Base-by-base conservation (phyloP, 768 basidiomycete genomes). In the Tephrocybe sp. region DNA sequence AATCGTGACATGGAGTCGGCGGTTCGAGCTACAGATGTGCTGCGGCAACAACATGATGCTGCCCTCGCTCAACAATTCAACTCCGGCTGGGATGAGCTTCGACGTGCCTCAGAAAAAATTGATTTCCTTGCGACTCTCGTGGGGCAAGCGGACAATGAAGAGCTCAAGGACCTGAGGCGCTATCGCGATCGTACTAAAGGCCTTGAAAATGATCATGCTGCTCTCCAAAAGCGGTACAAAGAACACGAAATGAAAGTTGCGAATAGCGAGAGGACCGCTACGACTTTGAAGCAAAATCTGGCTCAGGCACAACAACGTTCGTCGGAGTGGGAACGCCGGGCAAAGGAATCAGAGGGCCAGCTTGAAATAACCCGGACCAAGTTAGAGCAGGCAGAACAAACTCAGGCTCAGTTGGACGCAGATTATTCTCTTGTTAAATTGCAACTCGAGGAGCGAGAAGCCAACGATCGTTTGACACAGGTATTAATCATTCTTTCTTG, bases 11-110 rank as follows among this genome's bases (percentile, higher is more conserved):
- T 80, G 60, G 85, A 88, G 8, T 64, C 76, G 12, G 70, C 80
- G 0, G 56, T 69, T 4, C 77, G 82, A 44, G 73, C 79, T 19
- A 68, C 86, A 15, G 65, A 68, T 32, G 55, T 67, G 15, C 73
- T 90, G 28, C 83, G 80, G 60, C 76, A 73, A 60, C 83, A 87
- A 47, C 74, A 83, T 49, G 82, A 88, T 35, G 70, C 75, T 21
- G 69, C 88, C 15, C 39, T 73, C 1, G 69, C 77, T 21, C 86
- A 92, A 55, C 84, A 87, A 59, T 73, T 65, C n/a, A 82, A 87
- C 46, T n/a, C n/a, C n/a, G n/a, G n/a, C n/a, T 91, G 87, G 89
- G 86, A 89, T n/a, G 80, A 84, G 36, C 73, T 92, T 18, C 84
- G 75, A 22, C 80, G 78, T 39, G 78, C 84, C 1, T 75, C 83